These are phyloP conservation scores for Aspergillus unguis DNA, from an alignment of 2,329 filamentous ascomycete species.

Conservation along the genomic window DNA sequence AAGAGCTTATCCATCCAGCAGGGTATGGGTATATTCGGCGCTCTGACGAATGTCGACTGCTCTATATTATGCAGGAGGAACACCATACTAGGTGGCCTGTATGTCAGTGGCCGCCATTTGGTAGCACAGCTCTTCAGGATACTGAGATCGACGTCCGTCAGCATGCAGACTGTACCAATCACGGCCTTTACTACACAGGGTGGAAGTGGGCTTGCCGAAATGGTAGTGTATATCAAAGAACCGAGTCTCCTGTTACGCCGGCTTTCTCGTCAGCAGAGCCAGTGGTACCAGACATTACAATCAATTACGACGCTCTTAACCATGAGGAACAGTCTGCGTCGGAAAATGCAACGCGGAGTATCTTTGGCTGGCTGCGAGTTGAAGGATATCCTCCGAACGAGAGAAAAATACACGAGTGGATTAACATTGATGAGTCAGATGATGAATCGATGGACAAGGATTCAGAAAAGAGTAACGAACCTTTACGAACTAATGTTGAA, in stretches of 20 bases:
- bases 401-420: conserved; percentile 6
- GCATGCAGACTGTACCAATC: conserved; percentile 3
- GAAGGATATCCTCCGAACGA: conserved; percentile 4
- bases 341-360: conserved; percentile 4
- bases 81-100: conserved; percentile 4
- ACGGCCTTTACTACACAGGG: conserved; percentile 3
- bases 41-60: conserved; percentile 6
- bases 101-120: conserved; percentile 2
- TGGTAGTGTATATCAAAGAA: not conserved
- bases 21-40: not conserved
- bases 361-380: conserved; percentile 9
- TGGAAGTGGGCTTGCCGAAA: conserved; percentile 9
- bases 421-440: not conserved
- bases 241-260: not conserved
- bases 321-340: not conserved
- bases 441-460: not conserved
- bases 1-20: conserved; percentile 7
- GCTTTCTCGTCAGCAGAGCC: not conserved
- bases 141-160: conserved; percentile 9
- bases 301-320: conserved; percentile 1
- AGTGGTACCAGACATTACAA: not conserved
- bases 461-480: not conserved
- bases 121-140: conserved; percentile 3
- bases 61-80: conserved; percentile 8
- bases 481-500: conserved; percentile 4